Conservation (phyloP, 306 rosid species). For the Vachellia collinsii region DNA sequence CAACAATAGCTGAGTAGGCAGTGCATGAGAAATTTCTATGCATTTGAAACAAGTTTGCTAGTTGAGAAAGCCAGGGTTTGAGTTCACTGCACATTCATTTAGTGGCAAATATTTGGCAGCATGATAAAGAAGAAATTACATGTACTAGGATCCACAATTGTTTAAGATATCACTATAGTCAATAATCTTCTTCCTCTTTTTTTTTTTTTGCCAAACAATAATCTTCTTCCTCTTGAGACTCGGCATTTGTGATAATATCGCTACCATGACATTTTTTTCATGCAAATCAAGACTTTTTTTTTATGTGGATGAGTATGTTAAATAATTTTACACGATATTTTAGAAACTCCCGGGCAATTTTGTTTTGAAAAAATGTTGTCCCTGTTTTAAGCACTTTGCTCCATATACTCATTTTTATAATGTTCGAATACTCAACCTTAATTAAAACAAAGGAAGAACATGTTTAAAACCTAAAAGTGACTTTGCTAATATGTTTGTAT, state of each 20-base stretch:
- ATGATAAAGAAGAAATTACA: constrained; percentile 16
- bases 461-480: too few relatives aligned
- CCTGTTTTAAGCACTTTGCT: too few relatives aligned
- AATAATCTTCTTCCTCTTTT: neutral
- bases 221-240: neutral
- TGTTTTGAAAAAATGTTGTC: too few relatives aligned
- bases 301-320: too few relatives aligned
- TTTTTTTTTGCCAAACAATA: too few relatives aligned
- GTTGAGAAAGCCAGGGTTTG: constrained; percentile 30
- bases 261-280: neutral
- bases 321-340: too few relatives aligned
- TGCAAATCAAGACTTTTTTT: neutral
- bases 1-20: neutral
- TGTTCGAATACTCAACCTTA: too few relatives aligned
- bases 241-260: too few relatives aligned
- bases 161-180: neutral
- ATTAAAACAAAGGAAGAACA: too few relatives aligned
- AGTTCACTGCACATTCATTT: constrained; percentile 20
- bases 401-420: too few relatives aligned
- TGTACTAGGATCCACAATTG: constrained; percentile 2
- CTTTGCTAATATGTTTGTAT: too few relatives aligned
- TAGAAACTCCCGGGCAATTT: too few relatives aligned
- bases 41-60: neutral
- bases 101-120: constrained; percentile 6
- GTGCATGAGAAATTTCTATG: constrained; percentile 16